Evolutionary conservation across 257 asterid species (phyloP), one percentile per base, ranked within the genome.

Genomic region (Mitragyna speciosa): DNA sequence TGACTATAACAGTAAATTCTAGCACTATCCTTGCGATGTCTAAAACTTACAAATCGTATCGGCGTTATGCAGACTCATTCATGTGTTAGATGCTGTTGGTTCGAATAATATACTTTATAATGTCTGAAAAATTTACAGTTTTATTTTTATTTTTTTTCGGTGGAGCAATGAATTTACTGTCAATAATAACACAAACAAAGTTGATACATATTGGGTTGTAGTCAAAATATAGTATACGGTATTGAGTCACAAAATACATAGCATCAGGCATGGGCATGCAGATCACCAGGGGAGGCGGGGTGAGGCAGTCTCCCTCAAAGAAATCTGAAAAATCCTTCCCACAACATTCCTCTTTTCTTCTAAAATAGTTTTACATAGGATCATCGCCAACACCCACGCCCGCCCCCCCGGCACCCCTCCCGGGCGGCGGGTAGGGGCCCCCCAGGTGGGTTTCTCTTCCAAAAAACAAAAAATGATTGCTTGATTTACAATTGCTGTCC

Each of bases 211-310:
- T 75, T 12, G 39, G 28, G 6, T 36, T 36, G 41, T 56, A 75
- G n/a, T 36, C 49, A 33, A 74, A 6, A 56, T 56, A 75, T 75
- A 12, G n/a, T 28, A 51, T 61, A 61, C 26, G 72, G 79, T 76
- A 59, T 76, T 63, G 43, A 76, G 61, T 61, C 45, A 39, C 19
- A 12, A 75, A 7, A 59, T 19, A 19, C 54, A 49, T 48, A 72
- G 77, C 16, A 49, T 15, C 36, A 17, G 28, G 11, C 41, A 36
- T 36, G 41, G 41, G 41, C 41, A 36, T 36, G 41, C 41, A 36
- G 41, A 36, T 36, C 41, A 36, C 4, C 4, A 4, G 41, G 41
- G 41, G 4, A 36, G 41, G 41, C 41, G 41, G 41, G 41, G 41
- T 1, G 41, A 36, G 41, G 41, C 41, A 36, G 41, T 2, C 41